Conservation (phyloP, 2,329 filamentous ascomycete genomes). For the Aaosphaeria pasadenensis region DNA sequence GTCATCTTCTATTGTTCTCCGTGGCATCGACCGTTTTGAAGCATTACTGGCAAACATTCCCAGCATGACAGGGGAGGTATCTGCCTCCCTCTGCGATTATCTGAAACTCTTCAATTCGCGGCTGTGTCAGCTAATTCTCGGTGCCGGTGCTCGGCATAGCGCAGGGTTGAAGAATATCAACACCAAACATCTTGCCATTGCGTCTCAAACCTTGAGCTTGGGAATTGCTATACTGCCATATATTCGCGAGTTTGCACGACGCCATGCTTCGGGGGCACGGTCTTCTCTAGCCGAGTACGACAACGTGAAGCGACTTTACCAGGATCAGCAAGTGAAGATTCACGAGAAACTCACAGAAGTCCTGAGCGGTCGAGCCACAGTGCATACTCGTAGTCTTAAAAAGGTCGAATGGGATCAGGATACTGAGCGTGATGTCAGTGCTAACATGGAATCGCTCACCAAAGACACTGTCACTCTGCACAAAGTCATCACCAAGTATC, state of each 20-base stretch:
- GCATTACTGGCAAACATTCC: conserved; percentile 82
- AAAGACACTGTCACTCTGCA: conserved; percentile 86
- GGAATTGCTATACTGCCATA: conserved; percentile 85
- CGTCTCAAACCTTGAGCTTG: conserved; percentile 85
- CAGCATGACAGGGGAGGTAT: conserved; percentile 82
- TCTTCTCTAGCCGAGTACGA: conserved; percentile 75
- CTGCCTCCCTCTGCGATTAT: conserved; percentile 75
- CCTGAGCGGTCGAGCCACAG: conserved; percentile 73
- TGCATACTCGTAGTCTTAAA: conserved; percentile 73
- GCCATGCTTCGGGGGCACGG: conserved; percentile 56
- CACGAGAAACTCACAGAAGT: conserved; percentile 93
- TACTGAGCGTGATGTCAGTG: conserved; percentile 48
- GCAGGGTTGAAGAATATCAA: conserved; percentile 89
- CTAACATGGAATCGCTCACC: conserved; percentile 82
- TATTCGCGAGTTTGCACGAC: conserved; percentile 83
- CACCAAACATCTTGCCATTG: conserved; percentile 88
- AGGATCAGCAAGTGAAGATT: conserved; percentile 87
- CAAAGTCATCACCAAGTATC: conserved; percentile 76
- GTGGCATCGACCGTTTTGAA: conserved; percentile 78
- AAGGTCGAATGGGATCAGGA: conserved; percentile 70
- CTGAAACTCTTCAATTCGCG: conserved; percentile 93
- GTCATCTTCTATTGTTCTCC: conserved; percentile 77
- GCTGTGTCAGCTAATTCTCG: conserved; percentile 92
- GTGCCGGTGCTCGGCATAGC: conserved; percentile 83
- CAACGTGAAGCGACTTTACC: conserved; percentile 75